A percentile compares a stretch with the other conserved stretches of the same genome.
Evolutionary conservation across 805 yeast species (phyloP).

Genomic region (Candida sonorensis): DNA sequence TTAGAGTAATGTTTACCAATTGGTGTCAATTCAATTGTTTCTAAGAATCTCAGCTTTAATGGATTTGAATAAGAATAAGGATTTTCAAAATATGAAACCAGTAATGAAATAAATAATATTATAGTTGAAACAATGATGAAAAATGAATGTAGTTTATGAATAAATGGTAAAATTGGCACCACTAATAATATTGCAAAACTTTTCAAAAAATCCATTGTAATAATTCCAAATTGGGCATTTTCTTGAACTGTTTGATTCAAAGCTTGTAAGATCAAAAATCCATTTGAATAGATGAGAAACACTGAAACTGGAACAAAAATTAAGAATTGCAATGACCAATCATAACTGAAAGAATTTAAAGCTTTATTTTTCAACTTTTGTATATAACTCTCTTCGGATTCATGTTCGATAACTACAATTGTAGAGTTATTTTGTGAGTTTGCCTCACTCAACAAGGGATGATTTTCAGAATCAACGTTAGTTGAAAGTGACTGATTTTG

Average conservation of each 20-base stretch:
- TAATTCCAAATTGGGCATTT: constrained; percentile 35
- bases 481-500: too few species aligned
- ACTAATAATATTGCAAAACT: constrained; percentile 32
- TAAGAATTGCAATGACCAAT: constrained; percentile 75
- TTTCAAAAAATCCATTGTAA: constrained; percentile 31
- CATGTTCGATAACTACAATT: constrained; percentile 21
- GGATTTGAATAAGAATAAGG: constrained; percentile 66
- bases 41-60: constrained; percentile 64
- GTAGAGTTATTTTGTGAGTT: constrained; percentile 8
- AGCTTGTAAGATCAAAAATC: constrained; percentile 55
- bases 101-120: constrained; percentile 32
- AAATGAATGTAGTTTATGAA: constrained; percentile 56
- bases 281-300: constrained; percentile 45
- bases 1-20: too few species aligned
- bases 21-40: constrained; percentile 48
- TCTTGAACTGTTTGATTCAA: constrained; percentile 69
- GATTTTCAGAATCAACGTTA: constrained; percentile 16
- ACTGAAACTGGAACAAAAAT: constrained; percentile 60
- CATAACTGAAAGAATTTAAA: constrained; percentile 51
- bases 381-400: constrained; percentile 18
- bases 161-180: constrained; percentile 57
- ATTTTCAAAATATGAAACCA: constrained; percentile 30
- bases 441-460: constrained; percentile 12
- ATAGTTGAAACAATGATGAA: constrained; percentile 38
- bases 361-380: constrained; percentile 25